Conservation (phyloP, 345 rosid genomes). For the Aegle marmelos region DNA sequence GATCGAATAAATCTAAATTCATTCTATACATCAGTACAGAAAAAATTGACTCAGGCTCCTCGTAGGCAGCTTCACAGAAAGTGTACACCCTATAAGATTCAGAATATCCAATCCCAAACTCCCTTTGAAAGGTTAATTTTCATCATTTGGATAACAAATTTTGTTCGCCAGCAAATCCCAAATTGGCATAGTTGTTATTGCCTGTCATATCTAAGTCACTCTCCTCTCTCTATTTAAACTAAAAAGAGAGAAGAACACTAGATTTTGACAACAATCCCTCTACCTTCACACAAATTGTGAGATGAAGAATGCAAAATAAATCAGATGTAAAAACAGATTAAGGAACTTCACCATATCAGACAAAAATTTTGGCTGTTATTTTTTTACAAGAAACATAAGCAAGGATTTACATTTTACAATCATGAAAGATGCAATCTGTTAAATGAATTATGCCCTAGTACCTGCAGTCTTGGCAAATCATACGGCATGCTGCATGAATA, state of each 20-base stretch:
- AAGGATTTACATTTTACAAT: neutral
- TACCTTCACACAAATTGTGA: neutral
- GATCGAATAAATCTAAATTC: neutral
- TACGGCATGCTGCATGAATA: constrained; percentile 49
- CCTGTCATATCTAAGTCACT: no score
- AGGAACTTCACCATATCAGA: neutral
- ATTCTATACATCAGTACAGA: neutral
- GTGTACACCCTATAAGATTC: neutral
- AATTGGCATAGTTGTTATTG: neutral
- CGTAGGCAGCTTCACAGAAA: neutral
- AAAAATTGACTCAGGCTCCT: neutral
- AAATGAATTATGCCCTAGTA: constrained; percentile 14
- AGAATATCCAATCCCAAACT: neutral
- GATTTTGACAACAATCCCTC: neutral
- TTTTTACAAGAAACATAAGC: neutral
- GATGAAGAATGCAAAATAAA: neutral
- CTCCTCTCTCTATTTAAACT: neutral
- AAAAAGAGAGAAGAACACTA: neutral
- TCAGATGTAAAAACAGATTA: neutral
- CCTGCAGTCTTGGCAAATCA: constrained; percentile 62
- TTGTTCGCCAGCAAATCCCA: neutral
- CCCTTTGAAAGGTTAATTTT: neutral
- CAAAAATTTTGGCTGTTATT: neutral
- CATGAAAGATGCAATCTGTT: neutral
- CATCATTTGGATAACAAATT: neutral